phyloP scores from a whole-genome alignment of 2,329 filamentous ascomycete species.

The Monosporascus sp. region DNA sequence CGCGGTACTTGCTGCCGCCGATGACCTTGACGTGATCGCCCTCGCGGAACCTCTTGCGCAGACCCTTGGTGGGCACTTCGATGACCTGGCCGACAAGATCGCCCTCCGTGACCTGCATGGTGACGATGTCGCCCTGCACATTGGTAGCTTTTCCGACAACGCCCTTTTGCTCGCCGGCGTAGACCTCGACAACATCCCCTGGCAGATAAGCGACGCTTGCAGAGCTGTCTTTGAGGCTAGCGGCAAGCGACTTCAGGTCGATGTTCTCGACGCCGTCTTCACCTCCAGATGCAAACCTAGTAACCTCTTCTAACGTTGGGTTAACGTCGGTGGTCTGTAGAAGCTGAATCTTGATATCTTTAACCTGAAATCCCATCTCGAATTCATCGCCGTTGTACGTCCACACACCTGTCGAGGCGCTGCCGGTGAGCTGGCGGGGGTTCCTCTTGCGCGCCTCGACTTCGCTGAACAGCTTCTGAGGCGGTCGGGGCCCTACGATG shows the following conservation, averaged over 20 bases:
- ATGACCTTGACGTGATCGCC: constrained; percentile 99
- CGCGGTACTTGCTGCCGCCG: constrained; percentile 86
- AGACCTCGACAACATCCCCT: constrained; percentile 95
- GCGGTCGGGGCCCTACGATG: constrained; percentile 64
- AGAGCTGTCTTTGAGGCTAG: constrained; percentile 80
- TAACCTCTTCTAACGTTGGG: constrained; percentile 89
- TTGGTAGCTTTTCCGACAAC: constrained; percentile 81
- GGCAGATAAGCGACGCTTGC: constrained; percentile 80
- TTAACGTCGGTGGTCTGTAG: constrained; percentile 86
- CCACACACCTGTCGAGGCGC: constrained; percentile 75
- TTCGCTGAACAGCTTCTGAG: constrained; percentile 89
- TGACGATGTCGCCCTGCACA: constrained; percentile 88
- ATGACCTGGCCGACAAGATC: constrained; percentile 78
- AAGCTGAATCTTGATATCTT: constrained; percentile 86
- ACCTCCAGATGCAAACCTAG: constrained; percentile 81
- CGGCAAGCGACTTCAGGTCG: constrained; percentile 84
- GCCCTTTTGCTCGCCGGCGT: constrained; percentile 89
- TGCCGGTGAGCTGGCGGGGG: constrained; percentile 56
- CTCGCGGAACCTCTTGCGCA: constrained; percentile 87
- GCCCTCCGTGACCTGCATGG: constrained; percentile 78
- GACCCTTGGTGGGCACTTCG: constrained; percentile 85
- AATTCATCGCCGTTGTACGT: constrained; percentile 86
- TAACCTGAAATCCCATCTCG: constrained; percentile 87
- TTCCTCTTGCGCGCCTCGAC: constrained; percentile 87
- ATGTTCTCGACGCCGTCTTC: constrained; percentile 93